phyloP scores from a whole-genome alignment of 1,284 basidiomycete genomes.

The Fomes fomentarius region DNA sequence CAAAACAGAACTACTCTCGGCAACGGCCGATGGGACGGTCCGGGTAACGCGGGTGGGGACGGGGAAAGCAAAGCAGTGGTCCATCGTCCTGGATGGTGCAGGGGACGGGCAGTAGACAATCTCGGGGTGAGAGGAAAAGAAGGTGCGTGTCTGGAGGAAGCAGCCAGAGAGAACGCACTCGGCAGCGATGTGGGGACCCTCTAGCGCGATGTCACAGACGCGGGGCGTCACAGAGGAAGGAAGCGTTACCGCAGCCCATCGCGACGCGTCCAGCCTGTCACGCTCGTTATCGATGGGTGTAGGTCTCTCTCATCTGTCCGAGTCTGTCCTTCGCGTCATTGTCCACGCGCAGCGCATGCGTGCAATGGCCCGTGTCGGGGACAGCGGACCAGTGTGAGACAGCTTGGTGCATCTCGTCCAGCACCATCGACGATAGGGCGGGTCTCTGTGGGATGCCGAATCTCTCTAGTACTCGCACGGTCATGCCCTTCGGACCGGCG shows the following conservation, averaged over 20 bases:
- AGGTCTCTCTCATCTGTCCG: not conserved
- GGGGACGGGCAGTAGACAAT: no score
- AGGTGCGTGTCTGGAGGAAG: not conserved
- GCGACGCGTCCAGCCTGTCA: constrained; percentile 13
- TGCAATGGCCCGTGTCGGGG: no score
- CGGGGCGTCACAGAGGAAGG: constrained; percentile 17
- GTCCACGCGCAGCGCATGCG: no score
- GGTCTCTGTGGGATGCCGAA: constrained; percentile 14
- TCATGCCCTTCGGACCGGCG: constrained; percentile 26
- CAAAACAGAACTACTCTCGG: constrained; percentile 1
- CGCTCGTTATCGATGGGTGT: constrained; percentile 14
- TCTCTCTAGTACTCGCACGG: constrained; percentile 28
- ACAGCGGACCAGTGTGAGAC: constrained; percentile 3
- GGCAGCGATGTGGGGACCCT: no score
- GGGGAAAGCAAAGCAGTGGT: no score
- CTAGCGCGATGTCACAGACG: constrained; percentile 22
- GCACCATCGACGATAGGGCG: not conserved
- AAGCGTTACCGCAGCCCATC: constrained; percentile 6
- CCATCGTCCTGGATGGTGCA: no score
- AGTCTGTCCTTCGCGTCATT: no score
- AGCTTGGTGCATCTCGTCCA: not conserved
- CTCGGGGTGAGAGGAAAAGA: not conserved
- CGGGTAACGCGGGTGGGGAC: no score
- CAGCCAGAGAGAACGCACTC: no score
- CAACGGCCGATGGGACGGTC: constrained; percentile 4